A percentile compares a stretch with the other conserved stretches of the same genome.
These are phyloP conservation scores for sorghum (Sorghum bicolor) DNA, from an alignment of 176 grass and related monocot species.

Conservation along the genomic window DNA sequence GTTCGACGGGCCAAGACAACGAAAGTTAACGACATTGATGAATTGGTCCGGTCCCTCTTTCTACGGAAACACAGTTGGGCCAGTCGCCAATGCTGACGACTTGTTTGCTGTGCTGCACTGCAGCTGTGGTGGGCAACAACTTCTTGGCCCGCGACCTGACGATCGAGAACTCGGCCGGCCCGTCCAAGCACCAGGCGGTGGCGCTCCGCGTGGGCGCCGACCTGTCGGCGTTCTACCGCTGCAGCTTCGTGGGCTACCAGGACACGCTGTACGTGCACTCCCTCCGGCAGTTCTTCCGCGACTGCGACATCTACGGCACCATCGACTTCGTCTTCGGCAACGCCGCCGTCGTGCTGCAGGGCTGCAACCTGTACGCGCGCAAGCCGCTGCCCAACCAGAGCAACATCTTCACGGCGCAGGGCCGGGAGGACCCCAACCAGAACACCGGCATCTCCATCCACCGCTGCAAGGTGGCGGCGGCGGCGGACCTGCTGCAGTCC, in stretches of 20 bases:
- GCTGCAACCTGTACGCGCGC: slow-evolving; percentile 75
- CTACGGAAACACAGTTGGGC: background rate
- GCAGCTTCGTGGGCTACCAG: slow-evolving; percentile 87
- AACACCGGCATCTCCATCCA: slow-evolving; percentile 87
- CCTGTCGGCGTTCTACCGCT: slow-evolving; percentile 60
- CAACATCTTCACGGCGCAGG: slow-evolving; percentile 78
- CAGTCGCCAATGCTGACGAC: background rate
- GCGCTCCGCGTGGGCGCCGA: slow-evolving; percentile 61
- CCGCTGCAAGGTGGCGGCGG: slow-evolving; percentile 61
- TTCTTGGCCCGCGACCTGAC: slow-evolving; percentile 74
- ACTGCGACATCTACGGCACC: slow-evolving; percentile 86
- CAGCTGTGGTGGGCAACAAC: slow-evolving; percentile 68
- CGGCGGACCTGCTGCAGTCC: slow-evolving; percentile 23
- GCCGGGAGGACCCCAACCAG: slow-evolving; percentile 72
- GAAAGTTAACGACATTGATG: background rate
- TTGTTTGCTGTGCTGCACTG: background rate
- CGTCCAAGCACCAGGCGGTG: slow-evolving; percentile 78
- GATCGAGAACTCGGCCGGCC: slow-evolving; percentile 66
- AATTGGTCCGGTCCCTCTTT: no score
- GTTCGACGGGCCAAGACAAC: background rate
- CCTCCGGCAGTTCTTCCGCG: slow-evolving; percentile 80
- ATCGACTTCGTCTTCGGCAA: slow-evolving; percentile 84
- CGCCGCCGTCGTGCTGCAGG: slow-evolving; percentile 64
- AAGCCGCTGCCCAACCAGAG: slow-evolving; percentile 49
- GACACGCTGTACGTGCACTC: slow-evolving; percentile 91